phyloP scores from a whole-genome alignment of 225 moss, liverwort and hornwort species.

The Bryum argenteum region DNA sequence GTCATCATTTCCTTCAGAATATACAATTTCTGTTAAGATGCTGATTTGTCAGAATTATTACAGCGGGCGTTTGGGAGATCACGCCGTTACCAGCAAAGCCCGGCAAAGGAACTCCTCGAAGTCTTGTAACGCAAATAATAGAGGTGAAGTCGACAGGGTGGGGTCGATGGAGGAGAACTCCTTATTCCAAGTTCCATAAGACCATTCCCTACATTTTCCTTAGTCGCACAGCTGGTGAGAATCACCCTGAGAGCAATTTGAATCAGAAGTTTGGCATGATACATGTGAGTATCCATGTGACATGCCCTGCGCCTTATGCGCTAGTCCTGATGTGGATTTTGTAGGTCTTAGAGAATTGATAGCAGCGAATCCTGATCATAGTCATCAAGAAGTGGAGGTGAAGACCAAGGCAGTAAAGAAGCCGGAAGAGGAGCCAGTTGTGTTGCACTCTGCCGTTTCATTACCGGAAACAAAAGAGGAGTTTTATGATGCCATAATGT shows the following conservation, averaged over 20 bases:
- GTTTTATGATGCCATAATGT: conserved; percentile 80
- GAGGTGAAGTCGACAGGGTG: conserved; percentile 81
- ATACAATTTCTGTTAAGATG: conserved; percentile 17
- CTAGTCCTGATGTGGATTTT: conserved; percentile 13
- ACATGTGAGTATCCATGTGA: conserved; percentile 11
- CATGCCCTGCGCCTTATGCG: conserved; percentile 1
- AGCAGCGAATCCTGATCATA: conserved; percentile 67
- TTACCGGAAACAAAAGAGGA: conserved; percentile 61
- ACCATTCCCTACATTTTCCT: conserved; percentile 76
- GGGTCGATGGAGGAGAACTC: conserved; percentile 75
- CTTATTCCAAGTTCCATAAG: conserved; percentile 69
- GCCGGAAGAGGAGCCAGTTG: conserved; percentile 26
- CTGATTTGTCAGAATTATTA: conserved; percentile 31
- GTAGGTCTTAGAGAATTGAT: conserved; percentile 69
- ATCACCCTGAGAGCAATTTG: conserved; percentile 9
- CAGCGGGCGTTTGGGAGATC: conserved; percentile 81
- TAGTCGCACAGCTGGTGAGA: conserved; percentile 77
- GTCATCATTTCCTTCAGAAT: background rate
- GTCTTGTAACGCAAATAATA: conserved; percentile 73
- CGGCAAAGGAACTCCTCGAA: conserved; percentile 51
- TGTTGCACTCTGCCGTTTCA: conserved; percentile 45
- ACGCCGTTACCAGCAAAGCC: conserved; percentile 61
- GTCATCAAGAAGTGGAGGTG: conserved; percentile 25
- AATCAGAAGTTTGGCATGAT: conserved; percentile 10
- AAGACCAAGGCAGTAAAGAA: conserved; percentile 38